A percentile compares a stretch with the other conserved stretches of the same genome.
These are phyloP conservation scores for Usnea hakonensis DNA, from an alignment of 495 filamentous ascomycete genomes.

Conservation along the genomic window DNA sequence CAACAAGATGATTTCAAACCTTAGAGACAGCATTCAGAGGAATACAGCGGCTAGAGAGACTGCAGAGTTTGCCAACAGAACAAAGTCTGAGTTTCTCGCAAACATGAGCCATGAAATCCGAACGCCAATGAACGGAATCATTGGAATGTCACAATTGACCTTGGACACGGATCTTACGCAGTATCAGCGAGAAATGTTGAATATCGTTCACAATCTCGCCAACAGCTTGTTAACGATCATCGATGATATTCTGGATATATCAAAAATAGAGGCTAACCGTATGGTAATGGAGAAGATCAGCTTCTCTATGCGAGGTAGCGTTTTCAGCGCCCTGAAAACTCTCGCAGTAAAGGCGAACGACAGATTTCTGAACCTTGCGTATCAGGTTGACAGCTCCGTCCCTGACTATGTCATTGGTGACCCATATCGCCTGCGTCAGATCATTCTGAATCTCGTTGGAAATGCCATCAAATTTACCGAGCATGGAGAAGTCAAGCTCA, in stretches of 20 bases:
- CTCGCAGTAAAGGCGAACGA: constrained; percentile 96
- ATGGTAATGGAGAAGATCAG: constrained; percentile 99
- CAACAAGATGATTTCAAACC: constrained; percentile 96
- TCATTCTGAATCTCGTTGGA: constrained; percentile 60
- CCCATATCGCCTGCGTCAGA: constrained; percentile 92
- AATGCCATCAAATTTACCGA: constrained; percentile 89
- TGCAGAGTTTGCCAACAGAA: constrained; percentile 94
- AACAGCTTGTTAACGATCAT: constrained; percentile 98
- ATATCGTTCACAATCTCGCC: constrained; percentile 94
- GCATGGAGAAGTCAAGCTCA: constrained; percentile 90
- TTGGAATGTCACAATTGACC: constrained; percentile 94
- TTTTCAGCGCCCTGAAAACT: constrained; percentile 97
- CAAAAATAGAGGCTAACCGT: constrained; percentile 98
- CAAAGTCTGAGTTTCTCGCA: constrained; percentile 96
- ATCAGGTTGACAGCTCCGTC: constrained; percentile 87
- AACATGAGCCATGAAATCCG: constrained; percentile 99
- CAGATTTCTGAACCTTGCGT: constrained; percentile 87
- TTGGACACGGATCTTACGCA: constrained; percentile 84
- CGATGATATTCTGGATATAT: constrained; percentile 97
- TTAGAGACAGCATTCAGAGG: constrained; percentile 92
- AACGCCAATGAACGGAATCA: constrained; percentile 85
- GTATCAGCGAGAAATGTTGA: constrained; percentile 97
- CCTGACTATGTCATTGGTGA: constrained; percentile 96
- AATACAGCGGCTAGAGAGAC: constrained; percentile 96
- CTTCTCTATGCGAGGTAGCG: constrained; percentile 87